Evolutionary conservation across 352 stramenopile species (phyloP).

Genomic region (Phytophthora cactorum): DNA sequence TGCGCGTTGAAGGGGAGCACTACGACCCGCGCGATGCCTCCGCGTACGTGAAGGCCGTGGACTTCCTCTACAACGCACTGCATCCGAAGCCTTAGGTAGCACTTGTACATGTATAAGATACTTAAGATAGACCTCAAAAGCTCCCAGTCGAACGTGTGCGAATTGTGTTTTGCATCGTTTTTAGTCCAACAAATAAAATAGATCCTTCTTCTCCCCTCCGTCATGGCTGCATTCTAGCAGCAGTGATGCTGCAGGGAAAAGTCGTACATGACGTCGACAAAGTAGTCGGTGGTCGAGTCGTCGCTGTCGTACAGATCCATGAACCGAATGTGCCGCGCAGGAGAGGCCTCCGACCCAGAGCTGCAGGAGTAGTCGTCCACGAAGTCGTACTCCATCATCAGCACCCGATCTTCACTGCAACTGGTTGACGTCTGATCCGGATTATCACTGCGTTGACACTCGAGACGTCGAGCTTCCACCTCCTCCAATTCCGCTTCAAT

Average conservation of each 20-base stretch:
- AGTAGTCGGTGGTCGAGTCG: constrained; percentile 55
- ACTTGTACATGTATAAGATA: too few relatives aligned
- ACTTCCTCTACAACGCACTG: constrained; percentile 63
- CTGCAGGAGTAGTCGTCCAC: constrained; percentile 66
- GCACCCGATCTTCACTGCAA: constrained; percentile 33
- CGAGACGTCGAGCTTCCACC: constrained; percentile 37
- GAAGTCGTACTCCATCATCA: constrained; percentile 82
- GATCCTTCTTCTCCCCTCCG: constrained; percentile 15
- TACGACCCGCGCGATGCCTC: constrained; percentile 52
- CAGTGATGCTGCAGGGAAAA: constrained; percentile 39
- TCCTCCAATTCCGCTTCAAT: constrained; percentile 64
- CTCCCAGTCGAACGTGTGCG: too few relatives aligned
- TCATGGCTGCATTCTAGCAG: constrained; percentile 7
- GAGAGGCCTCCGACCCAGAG: constrained; percentile 54
- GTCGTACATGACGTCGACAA: constrained; percentile 77
- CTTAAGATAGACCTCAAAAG: too few relatives aligned
- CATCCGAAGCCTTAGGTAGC: constrained; percentile 40
- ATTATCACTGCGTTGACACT: constrained; percentile 27
- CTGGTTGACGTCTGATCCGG: constrained; percentile 21
- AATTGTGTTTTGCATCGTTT: constrained; percentile 14
- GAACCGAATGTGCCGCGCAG: constrained; percentile 66
- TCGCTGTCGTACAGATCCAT: constrained; percentile 63
- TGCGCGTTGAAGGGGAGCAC: constrained; percentile 70
- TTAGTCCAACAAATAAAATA: constrained; percentile 27
- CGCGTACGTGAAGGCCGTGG: constrained; percentile 62